Evolutionary conservation across 2,329 filamentous ascomycete species (phyloP).

Genomic region (Aspergillus glaucus): DNA sequence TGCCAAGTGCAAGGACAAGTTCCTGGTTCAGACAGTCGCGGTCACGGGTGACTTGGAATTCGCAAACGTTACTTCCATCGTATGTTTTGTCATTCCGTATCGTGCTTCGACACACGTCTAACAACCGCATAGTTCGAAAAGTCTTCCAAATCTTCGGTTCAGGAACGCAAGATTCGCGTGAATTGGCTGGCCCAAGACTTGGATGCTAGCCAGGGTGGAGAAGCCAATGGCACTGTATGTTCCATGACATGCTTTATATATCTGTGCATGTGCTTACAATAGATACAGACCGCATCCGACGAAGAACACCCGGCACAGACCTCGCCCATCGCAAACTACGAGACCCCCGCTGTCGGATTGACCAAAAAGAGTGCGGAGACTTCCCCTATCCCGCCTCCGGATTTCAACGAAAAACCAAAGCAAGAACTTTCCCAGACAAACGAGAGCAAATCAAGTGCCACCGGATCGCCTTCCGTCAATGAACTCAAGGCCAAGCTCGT

Average conservation of each 20-base stretch:
- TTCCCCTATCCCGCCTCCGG: slow-evolving; percentile 29
- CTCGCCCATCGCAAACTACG: slow-evolving; percentile 48
- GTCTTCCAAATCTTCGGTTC: slow-evolving; percentile 67
- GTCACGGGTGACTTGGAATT: slow-evolving; percentile 81
- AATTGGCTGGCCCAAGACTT: slow-evolving; percentile 65
- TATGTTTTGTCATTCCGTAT: slow-evolving; percentile 42
- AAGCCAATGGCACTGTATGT: slow-evolving; percentile 34
- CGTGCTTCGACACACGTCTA: slow-evolving; percentile 1
- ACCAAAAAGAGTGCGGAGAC: slow-evolving; percentile 35
- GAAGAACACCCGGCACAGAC: slow-evolving; percentile 50
- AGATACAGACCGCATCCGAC: slow-evolving; percentile 23
- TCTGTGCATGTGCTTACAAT: slow-evolving; percentile 2
- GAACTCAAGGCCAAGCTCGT: slow-evolving; percentile 68
- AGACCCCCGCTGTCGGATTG: slow-evolving; percentile 40
- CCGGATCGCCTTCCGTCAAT: slow-evolving; percentile 46
- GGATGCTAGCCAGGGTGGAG: slow-evolving; percentile 16
- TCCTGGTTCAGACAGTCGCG: slow-evolving; percentile 85
- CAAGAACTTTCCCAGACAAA: slow-evolving; percentile 35
- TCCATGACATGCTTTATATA: neutral
- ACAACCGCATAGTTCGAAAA: slow-evolving; percentile 59
- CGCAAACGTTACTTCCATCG: slow-evolving; percentile 71
- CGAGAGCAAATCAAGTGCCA: slow-evolving; percentile 43
- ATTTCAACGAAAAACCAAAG: slow-evolving; percentile 29
- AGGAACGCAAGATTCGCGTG: slow-evolving; percentile 95
- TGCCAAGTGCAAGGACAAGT: slow-evolving; percentile 93